phyloP scores from a whole-genome alignment of 2,329 filamentous ascomycete species.

The Aspergillus novofumigatus region DNA sequence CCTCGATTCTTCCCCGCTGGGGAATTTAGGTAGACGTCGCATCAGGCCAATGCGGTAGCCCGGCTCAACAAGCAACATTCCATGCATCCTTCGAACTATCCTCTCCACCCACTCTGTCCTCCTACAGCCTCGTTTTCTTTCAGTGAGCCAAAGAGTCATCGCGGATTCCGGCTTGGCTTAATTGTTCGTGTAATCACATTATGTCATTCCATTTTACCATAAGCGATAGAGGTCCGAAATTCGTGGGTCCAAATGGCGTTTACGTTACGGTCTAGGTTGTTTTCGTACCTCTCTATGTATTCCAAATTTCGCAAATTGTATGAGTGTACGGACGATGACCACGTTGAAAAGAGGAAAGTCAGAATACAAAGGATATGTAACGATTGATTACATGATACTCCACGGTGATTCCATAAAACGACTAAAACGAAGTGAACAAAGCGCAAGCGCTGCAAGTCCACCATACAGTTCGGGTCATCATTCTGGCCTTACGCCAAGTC shows the following conservation, averaged over 20 bases:
- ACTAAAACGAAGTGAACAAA: not conserved
- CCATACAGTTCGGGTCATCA: not conserved
- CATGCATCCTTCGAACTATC: not conserved
- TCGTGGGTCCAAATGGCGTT: not conserved
- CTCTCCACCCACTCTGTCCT: not conserved
- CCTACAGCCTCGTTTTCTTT: not conserved
- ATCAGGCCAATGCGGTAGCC: not conserved
- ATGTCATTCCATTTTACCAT: not conserved
- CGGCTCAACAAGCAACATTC: not conserved
- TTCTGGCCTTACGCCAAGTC: not conserved
- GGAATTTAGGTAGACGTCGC: constrained; percentile 48
- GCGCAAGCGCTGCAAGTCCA: not conserved
- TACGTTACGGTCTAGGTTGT: not conserved
- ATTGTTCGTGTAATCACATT: not conserved
- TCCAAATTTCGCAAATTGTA: not conserved
- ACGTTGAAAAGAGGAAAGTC: not conserved
- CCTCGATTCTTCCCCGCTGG: constrained; percentile 76
- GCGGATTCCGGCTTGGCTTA: not conserved
- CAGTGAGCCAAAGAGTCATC: not conserved
- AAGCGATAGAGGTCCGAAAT: not conserved
- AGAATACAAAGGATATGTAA: constrained; percentile 1
- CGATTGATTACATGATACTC: not conserved
- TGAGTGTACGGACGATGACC: not conserved
- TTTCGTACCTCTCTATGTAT: not conserved
- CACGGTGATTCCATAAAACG: not conserved